Evolutionary conservation across 331 rosid genomes (phyloP).

Genomic region (Phaseolus coccineus): DNA sequence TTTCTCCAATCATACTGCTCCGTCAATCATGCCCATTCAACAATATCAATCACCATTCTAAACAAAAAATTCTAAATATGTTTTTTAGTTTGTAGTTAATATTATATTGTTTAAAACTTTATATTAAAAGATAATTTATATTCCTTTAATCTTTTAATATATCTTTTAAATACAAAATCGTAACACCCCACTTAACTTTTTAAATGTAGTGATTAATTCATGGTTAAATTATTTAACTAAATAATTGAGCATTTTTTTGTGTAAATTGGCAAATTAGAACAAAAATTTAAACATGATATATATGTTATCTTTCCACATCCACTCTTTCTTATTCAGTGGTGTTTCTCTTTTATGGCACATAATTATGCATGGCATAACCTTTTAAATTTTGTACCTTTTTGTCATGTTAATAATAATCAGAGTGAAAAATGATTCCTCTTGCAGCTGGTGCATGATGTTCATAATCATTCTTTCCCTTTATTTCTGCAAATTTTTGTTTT

Average conservation of each 20-base stretch:
- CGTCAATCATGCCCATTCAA: background rate
- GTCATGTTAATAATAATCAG: background rate
- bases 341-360: slow-evolving; percentile 42
- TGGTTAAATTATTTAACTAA: too few species aligned
- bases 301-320: background rate
- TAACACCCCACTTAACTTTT: too few species aligned
- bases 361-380: slow-evolving; percentile 38
- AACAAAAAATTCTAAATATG: too few species aligned
- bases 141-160: too few species aligned
- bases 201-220: too few species aligned
- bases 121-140: too few species aligned
- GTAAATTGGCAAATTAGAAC: background rate
- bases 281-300: background rate
- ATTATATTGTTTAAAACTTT: too few species aligned
- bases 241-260: too few species aligned
- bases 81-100: too few species aligned
- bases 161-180: too few species aligned
- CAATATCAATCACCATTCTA: too few species aligned
- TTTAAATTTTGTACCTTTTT: slow-evolving; percentile 25
- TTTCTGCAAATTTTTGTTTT: background rate
- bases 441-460: slow-evolving; percentile 34
- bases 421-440: slow-evolving; percentile 17
- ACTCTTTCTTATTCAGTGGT: background rate
- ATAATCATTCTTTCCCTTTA: slow-evolving; percentile 16
- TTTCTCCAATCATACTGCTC: background rate